Evolutionary conservation across 768 basidiomycete genomes (phyloP), one percentile per base, ranked within the genome.

Genomic region (Lactarius deliciosus): DNA sequence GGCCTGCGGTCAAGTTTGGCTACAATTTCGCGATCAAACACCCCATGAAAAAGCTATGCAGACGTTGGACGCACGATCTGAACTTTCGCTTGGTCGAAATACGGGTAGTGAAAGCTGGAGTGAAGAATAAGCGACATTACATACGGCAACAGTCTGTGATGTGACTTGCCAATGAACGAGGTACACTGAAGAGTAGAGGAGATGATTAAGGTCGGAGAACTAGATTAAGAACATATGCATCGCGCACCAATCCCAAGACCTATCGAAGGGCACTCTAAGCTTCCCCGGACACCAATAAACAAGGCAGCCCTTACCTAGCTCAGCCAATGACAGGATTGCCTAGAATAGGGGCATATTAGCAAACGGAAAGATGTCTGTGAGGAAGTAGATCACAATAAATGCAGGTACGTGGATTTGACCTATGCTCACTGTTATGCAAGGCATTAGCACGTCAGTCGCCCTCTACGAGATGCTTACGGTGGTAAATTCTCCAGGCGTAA

Each of bases 401-500:
- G n/a, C n/a, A 7, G 63, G 63, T 15, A 63, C 9, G 41, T 36
- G 32, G 28, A 25, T 15, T 5, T 36, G 28, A n/a, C 41, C 20
- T 41, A 57, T 47, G 55, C 55, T 57, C 55, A 63, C 63, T 63
- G 22, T 63, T 13, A 18, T 53, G 18, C 25, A 55, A 55, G 20
- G 47, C 20, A 54, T 63, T 16, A 9, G 28, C 8, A 47, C 15
- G 40, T 18, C 34, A 32, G 22, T 13, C 6, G 13, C n/a, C 22
- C 45, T 13, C 45, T 25, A 30, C 10, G 41, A 34, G 28, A 28
- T 13, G 16, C 55, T 4, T 47, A 63, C 63, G 38, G 5, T 25
- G 9, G 30, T 63, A 63, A 25, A 63, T 63, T 45, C 63, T 63
- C 63, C 55, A 63, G 32, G 63, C 63, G n/a, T 63, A 63, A 28